phyloP scores from a whole-genome alignment of 305 asterid species.

The Solanum hybrid region DNA sequence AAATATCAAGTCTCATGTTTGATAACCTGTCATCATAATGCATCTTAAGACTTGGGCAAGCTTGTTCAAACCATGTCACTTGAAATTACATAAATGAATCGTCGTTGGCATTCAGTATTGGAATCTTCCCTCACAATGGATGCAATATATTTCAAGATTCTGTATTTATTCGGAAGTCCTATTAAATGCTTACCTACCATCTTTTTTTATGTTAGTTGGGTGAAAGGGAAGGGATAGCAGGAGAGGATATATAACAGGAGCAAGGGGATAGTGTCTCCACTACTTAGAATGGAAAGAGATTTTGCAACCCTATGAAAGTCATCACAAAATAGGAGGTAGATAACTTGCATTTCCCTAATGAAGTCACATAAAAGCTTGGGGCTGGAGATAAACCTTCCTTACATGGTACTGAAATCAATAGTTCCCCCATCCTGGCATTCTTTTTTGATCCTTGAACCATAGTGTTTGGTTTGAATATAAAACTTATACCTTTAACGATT shows the following conservation, averaged over 20 bases:
- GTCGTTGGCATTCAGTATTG: neutral
- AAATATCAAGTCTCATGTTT: neutral
- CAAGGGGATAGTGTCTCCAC: neutral
- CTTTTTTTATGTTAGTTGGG: neutral
- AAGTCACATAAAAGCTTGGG: neutral
- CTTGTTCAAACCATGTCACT: neutral
- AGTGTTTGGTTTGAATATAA: neutral
- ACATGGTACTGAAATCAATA: neutral
- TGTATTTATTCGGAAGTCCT: neutral
- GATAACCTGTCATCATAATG: neutral
- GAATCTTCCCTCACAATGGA: neutral
- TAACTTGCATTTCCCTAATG: neutral
- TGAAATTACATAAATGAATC: neutral
- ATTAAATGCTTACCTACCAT: neutral
- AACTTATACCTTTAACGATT: neutral
- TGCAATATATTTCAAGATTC: neutral
- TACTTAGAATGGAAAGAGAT: neutral
- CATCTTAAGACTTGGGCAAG: neutral
- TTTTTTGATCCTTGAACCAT: neutral
- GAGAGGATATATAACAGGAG: neutral
- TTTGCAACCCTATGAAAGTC: neutral
- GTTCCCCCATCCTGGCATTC: neutral
- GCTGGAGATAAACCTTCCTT: neutral
- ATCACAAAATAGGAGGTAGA: neutral
- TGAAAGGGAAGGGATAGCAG: neutral